Percentiles rank a stretch among this genome's conserved stretches.
Conservation (phyloP, 2,329 filamentous ascomycete species). For the Monilinia fructigena region DNA sequence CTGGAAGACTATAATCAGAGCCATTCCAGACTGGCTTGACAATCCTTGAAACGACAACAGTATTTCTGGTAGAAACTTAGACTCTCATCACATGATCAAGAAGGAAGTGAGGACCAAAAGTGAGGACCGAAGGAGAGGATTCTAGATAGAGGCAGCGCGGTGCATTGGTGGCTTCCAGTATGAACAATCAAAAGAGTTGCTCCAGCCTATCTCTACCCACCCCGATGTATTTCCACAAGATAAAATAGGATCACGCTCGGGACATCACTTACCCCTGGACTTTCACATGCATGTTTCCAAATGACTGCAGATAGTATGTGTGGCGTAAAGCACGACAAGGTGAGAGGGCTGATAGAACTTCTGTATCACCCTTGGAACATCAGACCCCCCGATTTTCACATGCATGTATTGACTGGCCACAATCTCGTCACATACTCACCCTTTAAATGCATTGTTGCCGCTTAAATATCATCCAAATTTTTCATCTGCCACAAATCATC, state of each 20-base stretch:
- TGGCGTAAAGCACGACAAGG: no score
- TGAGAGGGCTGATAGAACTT: no score
- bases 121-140: no score
- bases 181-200: no score
- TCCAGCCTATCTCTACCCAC: no score
- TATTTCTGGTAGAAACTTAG: background rate
- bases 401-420: background rate
- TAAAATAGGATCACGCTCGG: no score
- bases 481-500: conserved; percentile 15
- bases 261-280: no score
- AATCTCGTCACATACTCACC: conserved; percentile 8
- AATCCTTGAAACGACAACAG: background rate
- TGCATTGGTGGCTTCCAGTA: no score
- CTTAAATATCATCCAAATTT: background rate
- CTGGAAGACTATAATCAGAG: background rate
- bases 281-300: background rate
- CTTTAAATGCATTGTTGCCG: background rate
- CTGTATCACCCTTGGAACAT: background rate
- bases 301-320: background rate
- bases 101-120: background rate
- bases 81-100: background rate
- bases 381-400: background rate
- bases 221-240: no score
- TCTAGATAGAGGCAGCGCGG: no score
- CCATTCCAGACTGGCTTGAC: background rate